phyloP scores from a whole-genome alignment of 495 filamentous ascomycete genomes.

The Penicillium arizonense region DNA sequence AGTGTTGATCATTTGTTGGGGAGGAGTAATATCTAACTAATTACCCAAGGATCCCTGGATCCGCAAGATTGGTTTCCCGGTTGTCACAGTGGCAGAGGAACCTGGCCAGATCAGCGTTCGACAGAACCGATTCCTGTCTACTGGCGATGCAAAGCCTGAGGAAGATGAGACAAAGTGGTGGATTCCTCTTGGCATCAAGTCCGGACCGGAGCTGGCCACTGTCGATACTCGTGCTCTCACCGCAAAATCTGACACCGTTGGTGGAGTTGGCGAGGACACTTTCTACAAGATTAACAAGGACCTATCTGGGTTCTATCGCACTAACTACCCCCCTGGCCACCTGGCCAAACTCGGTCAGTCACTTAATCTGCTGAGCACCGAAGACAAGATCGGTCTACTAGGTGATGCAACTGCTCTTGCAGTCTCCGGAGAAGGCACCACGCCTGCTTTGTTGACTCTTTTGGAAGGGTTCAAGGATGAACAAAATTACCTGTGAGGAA shows the following conservation, averaged over 20 bases:
- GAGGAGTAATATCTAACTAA: conserved; percentile 9
- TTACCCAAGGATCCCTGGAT: conserved; percentile 78
- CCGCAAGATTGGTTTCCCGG: conserved; percentile 87
- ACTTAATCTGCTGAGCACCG: conserved; percentile 67
- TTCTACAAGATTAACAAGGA: conserved; percentile 93
- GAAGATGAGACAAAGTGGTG: conserved; percentile 96
- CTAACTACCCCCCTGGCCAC: conserved; percentile 80
- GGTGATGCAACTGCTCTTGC: conserved; percentile 92
- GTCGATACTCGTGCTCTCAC: conserved; percentile 59
- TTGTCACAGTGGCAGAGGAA: conserved; percentile 82
- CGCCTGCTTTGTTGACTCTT: conserved; percentile 74
- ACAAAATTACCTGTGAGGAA: conserved; percentile 66
- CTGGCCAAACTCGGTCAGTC: conserved; percentile 76
- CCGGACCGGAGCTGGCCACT: conserved; percentile 38
- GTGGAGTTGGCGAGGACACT: conserved; percentile 63
- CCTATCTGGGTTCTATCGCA: conserved; percentile 88
- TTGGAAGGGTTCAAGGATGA: conserved; percentile 80
- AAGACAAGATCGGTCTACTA: conserved; percentile 89
- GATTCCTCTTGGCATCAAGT: conserved; percentile 81
- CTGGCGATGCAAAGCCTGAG: conserved; percentile 85
- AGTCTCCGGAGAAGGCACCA: conserved; percentile 78
- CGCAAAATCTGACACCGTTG: conserved; percentile 69
- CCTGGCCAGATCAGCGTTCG: conserved; percentile 75
- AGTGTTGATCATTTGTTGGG: conserved; percentile 4
- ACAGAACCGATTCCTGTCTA: conserved; percentile 84